Percentiles rank a stretch among this genome's conserved stretches.
Evolutionary conservation across 2,329 filamentous ascomycete genomes (phyloP).

Genomic region (Emergomyces orientalis): DNA sequence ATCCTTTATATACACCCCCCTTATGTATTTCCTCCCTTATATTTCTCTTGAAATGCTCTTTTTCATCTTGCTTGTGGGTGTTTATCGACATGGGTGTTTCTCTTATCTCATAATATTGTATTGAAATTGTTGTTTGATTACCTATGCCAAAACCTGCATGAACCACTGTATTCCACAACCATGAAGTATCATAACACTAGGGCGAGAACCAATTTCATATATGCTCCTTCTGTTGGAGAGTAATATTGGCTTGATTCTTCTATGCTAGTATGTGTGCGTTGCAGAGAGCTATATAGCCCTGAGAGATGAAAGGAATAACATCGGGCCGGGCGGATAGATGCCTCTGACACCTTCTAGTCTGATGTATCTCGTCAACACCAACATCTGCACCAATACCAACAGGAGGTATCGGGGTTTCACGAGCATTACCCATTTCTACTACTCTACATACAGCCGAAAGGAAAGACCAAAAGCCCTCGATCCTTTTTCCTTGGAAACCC

Average conservation of each 20-base stretch:
- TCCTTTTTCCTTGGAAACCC: too few species aligned
- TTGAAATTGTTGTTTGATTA: not conserved
- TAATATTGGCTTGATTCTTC: too few species aligned
- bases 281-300: too few species aligned
- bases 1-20: not conserved
- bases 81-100: not conserved
- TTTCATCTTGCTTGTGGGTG: not conserved
- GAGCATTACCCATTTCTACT: not conserved
- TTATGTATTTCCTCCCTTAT: not conserved
- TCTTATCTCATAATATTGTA: not conserved
- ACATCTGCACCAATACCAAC: too few species aligned
- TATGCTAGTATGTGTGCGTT: too few species aligned
- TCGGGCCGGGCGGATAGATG: too few species aligned
- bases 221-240: too few species aligned
- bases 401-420: not conserved
- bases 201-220: not conserved
- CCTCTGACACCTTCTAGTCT: too few species aligned
- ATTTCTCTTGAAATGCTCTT: not conserved
- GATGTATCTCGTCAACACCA: not conserved
- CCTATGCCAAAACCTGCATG: not conserved
- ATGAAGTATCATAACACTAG: not conserved
- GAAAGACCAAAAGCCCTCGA: too few species aligned
- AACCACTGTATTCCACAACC: not conserved
- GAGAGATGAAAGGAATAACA: too few species aligned
- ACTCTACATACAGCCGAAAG: not conserved